Percentiles rank a stretch among this genome's conserved stretches.
phyloP scores from a whole-genome alignment of 1,139 yeast genomes.

The Petasospora fabianii region DNA sequence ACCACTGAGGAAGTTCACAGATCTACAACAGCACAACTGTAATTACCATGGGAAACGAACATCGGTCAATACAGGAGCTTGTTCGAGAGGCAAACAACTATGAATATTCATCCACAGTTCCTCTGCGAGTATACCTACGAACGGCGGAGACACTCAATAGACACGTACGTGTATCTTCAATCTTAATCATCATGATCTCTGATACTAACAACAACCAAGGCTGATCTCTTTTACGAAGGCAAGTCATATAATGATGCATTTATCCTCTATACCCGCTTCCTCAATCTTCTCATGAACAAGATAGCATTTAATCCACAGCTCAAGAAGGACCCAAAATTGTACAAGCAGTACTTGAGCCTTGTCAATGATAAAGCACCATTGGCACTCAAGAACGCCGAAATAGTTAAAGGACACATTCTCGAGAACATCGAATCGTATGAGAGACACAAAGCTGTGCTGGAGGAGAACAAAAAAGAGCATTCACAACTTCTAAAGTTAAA shows the following conservation, averaged over 20 bases:
- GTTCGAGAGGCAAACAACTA: constrained; percentile 39
- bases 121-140: constrained; percentile 44
- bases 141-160: constrained; percentile 25
- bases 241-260: constrained; percentile 42
- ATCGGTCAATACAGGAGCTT: constrained; percentile 30
- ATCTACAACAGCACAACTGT: not conserved
- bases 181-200: not conserved
- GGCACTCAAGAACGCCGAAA: constrained; percentile 38
- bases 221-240: constrained; percentile 40
- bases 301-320: constrained; percentile 43
- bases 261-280: constrained; percentile 44
- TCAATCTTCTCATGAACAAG: constrained; percentile 45
- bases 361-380: constrained; percentile 29
- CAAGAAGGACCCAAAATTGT: constrained; percentile 25
- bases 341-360: constrained; percentile 17
- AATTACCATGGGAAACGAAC: constrained; percentile 6
- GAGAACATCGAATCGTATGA: constrained; percentile 29
- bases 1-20: no score
- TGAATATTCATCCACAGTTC: constrained; percentile 39
- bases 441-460: constrained; percentile 6
- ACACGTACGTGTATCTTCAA: constrained; percentile 35
- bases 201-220: constrained; percentile 30
- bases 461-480: constrained; percentile 9
- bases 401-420: constrained; percentile 32
- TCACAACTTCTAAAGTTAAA: not conserved